A percentile compares a stretch with the other conserved stretches of the same genome.
These are phyloP conservation scores for Diaporthe batatas DNA, from an alignment of 2,329 filamentous ascomycete genomes.

Conservation along the genomic window DNA sequence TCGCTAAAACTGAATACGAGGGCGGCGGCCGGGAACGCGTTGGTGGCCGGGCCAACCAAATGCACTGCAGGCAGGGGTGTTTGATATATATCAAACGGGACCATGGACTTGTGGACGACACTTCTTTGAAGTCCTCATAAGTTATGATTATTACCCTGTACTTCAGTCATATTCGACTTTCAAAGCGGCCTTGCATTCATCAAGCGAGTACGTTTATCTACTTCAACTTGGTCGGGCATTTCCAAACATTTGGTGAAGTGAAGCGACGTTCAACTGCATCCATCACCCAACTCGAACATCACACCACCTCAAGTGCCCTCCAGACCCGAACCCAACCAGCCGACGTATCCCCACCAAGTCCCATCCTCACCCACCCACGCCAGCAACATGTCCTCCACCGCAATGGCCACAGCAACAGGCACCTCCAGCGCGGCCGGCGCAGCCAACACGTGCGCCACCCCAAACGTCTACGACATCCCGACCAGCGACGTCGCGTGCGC, in stretches of 20 bases:
- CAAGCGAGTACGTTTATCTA: not conserved
- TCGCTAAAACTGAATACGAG: conserved; percentile 32
- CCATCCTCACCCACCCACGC: not conserved
- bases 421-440: not conserved
- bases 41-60: conserved; percentile 34
- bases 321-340: not conserved
- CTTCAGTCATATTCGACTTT: not conserved
- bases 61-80: conserved; percentile 11
- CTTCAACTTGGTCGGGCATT: not conserved
- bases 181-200: not conserved
- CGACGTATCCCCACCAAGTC: not conserved
- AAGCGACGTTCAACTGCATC: too few relatives aligned
- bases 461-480: conserved; percentile 57
- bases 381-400: conserved; percentile 32
- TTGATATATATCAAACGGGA: conserved; percentile 38
- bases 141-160: not conserved
- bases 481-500: conserved; percentile 60
- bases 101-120: conserved; percentile 20
- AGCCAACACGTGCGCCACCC: too few relatives aligned
- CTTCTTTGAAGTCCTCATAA: not conserved
- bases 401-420: not conserved
- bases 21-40: conserved; percentile 7
- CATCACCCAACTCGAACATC: not conserved
- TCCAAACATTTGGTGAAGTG: not conserved
- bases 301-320: not conserved